phyloP scores from a whole-genome alignment of 2,329 filamentous ascomycete genomes.

The Parascedosporium putredinis region DNA sequence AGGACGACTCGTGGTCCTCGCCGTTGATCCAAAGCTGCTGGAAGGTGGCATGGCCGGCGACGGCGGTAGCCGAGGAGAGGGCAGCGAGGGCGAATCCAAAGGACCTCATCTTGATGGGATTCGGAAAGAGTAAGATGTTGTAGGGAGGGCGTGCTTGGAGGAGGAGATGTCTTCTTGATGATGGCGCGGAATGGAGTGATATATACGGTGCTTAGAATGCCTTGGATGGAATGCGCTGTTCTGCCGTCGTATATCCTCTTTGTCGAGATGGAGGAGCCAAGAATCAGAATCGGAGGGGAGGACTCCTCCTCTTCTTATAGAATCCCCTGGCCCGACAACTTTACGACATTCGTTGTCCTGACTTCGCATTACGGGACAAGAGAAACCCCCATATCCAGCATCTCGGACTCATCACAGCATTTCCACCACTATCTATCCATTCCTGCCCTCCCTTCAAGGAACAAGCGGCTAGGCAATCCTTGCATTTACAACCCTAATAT shows the following conservation, averaged over 20 bases:
- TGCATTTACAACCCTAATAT: neutral
- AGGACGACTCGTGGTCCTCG: constrained; percentile 19
- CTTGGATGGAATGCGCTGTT: too few relatives aligned
- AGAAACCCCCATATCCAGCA: neutral
- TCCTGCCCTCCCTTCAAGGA: neutral
- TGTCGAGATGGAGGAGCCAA: too few relatives aligned
- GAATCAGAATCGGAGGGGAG: too few relatives aligned
- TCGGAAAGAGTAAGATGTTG: neutral
- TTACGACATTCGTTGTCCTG: neutral
- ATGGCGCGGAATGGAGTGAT: too few relatives aligned
- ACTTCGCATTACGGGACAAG: too few relatives aligned
- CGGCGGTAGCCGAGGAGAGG: constrained; percentile 15
- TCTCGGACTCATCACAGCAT: too few relatives aligned
- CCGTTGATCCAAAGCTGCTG: constrained; percentile 37
- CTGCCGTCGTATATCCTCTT: too few relatives aligned
- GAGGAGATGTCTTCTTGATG: too few relatives aligned
- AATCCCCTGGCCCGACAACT: too few relatives aligned
- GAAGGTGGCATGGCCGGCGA: constrained; percentile 37
- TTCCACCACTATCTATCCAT: too few relatives aligned
- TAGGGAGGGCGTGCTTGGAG: too few relatives aligned
- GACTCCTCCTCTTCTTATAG: neutral
- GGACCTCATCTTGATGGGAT: constrained; percentile 3
- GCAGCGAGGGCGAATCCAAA: constrained; percentile 1
- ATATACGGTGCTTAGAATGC: too few relatives aligned
- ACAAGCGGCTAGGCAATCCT: neutral